Evolutionary conservation across 768 basidiomycete genomes (phyloP).

Genomic region (Fibroporia radiculosa): DNA sequence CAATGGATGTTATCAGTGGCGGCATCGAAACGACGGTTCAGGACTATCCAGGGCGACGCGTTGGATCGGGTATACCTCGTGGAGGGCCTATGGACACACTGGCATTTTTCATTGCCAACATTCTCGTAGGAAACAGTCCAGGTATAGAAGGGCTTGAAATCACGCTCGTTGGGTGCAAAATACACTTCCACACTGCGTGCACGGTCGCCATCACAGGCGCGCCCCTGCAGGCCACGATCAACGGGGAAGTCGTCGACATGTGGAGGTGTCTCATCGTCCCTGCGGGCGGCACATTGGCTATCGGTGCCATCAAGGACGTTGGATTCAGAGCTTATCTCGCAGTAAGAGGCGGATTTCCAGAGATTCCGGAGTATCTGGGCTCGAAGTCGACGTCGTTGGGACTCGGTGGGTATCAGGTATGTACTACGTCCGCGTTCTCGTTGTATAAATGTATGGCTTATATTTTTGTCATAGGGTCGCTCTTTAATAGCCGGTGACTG

Average conservation of each 20-base stretch:
- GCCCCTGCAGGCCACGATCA: slow-evolving; percentile 31
- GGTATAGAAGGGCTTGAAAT: slow-evolving; percentile 51
- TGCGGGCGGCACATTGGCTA: slow-evolving; percentile 32
- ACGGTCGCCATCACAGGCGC: slow-evolving; percentile 54
- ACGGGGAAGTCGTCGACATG: slow-evolving; percentile 31
- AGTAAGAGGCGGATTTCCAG: slow-evolving; percentile 53
- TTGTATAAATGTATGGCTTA: too few relatives aligned
- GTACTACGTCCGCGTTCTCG: slow-evolving; percentile 2
- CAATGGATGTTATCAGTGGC: slow-evolving; percentile 44
- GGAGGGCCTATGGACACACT: slow-evolving; percentile 59
- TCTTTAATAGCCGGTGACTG: slow-evolving; percentile 44
- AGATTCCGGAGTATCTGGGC: slow-evolving; percentile 46
- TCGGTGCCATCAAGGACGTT: slow-evolving; percentile 24
- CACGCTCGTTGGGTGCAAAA: slow-evolving; percentile 36
- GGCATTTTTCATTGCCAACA: slow-evolving; percentile 49
- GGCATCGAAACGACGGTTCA: slow-evolving; percentile 54
- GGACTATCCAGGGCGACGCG: slow-evolving; percentile 45
- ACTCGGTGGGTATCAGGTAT: slow-evolving; percentile 51
- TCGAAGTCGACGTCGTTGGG: slow-evolving; percentile 62
- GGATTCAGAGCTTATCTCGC: slow-evolving; percentile 53
- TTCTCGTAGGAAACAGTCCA: slow-evolving; percentile 45
- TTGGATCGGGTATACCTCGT: slow-evolving; percentile 51
- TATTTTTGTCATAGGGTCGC: slow-evolving; percentile 34
- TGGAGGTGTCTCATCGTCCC: slow-evolving; percentile 46
- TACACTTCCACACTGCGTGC: slow-evolving; percentile 42